Evolutionary conservation across 306 rosid genomes (phyloP), one percentile per base, ranked within the genome.

Genomic region (Prunus fruticosa): DNA sequence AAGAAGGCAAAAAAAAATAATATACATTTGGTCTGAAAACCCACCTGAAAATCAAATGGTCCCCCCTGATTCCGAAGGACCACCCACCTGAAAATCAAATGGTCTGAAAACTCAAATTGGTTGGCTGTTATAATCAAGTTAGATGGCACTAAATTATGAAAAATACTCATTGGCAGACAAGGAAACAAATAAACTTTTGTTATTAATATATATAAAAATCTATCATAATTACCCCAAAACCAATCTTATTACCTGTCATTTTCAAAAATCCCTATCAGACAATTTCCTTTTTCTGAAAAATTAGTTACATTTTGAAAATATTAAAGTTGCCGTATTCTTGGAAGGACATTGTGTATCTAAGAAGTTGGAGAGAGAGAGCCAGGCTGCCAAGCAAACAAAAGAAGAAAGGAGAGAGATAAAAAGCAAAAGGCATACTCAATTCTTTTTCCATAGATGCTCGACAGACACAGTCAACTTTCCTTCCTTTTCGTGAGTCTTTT

Each of bases 391-490:
- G 25, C 30, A 66, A 65, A 19, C 19, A 57, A 38, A 72, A 73
- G 3, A 67, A 32, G 25, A 54, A 38, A 58, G 7, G 43, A 1
- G 6, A 46, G 8, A 34, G 27, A 51, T 19, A 30, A 7, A 54
- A 20, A 6, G 14, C 8, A 52, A 8, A 75, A 46, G 28, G 47
- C 41, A 38, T 23, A 16, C 32, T 53, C 50, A 32, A 32, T 32
- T 13, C 45, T 30, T 49, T 76, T 67, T 11, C 73, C 51, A 57
- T 76, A 30, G 60, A 69, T 77, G 71, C 71, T 69, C 47, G 47
- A 46, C 41, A 60, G 5, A 50, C 15, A 69, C 63, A 15, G 11
- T 13, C 12, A 12, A 23, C 34, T 11, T 18, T 32, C 46, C 4
- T n/a, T n/a, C n/a, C n/a, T n/a, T n/a, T n/a, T n/a, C n/a, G 28